These are phyloP conservation scores for Kuraishia capsulata DNA, from an alignment of 805 yeast species.

Conservation along the genomic window DNA sequence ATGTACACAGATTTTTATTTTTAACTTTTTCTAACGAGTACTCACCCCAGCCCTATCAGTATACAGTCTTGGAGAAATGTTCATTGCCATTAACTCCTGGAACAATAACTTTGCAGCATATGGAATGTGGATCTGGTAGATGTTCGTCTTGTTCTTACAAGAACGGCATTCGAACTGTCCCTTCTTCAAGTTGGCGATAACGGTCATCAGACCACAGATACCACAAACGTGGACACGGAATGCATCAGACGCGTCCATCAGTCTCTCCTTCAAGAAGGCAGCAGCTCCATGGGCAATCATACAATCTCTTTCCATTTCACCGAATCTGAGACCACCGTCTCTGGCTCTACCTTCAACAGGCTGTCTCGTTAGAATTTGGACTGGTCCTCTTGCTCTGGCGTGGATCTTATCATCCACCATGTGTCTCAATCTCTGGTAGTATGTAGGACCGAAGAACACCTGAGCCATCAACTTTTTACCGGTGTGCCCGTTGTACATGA, in stretches of 20 bases:
- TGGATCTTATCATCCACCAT: constrained; percentile 99
- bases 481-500: constrained; percentile 98
- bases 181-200: constrained; percentile 94
- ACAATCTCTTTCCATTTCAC: constrained; percentile 99
- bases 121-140: constrained; percentile 95
- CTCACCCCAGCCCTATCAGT: constrained; percentile 49
- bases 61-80: constrained; percentile 92
- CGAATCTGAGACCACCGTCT: constrained; percentile 98
- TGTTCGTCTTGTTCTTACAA: constrained; percentile 96
- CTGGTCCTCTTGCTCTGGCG: constrained; percentile 99
- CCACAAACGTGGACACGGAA: constrained; percentile 98
- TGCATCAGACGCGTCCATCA: constrained; percentile 99
- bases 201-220: constrained; percentile 96
- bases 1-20: neutral
- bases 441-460: constrained; percentile 98
- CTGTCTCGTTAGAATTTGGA: constrained; percentile 94
- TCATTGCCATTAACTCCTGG: constrained; percentile 99
- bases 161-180: constrained; percentile 98
- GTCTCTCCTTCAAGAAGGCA: constrained; percentile 91
- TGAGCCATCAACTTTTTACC: constrained; percentile 98
- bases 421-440: constrained; percentile 96
- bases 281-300: constrained; percentile 99
- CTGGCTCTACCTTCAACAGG: constrained; percentile 99
- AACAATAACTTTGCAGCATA: constrained; percentile 96
- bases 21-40: constrained; percentile 12